Conservation (phyloP, 345 rosid genomes). For the Alliaria petiolata region DNA sequence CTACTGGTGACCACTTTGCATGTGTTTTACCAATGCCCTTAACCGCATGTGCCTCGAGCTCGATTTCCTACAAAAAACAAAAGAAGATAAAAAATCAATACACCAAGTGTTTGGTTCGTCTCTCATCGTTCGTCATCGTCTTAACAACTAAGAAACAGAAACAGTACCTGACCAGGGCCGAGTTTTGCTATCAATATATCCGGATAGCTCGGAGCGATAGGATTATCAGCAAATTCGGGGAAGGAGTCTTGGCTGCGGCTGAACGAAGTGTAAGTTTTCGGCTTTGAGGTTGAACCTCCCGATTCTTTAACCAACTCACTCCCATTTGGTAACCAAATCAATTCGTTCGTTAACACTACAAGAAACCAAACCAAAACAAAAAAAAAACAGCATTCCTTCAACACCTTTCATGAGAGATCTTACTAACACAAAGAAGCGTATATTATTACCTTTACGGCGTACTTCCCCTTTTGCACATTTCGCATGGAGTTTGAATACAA, state of each 20-base stretch:
- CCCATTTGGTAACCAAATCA: conserved; percentile 83
- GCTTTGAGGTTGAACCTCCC: conserved; percentile 43
- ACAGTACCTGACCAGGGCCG: conserved; percentile 76
- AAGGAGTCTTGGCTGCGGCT: conserved; percentile 55
- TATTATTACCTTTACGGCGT: conserved; percentile 35
- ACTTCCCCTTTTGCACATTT: conserved; percentile 42
- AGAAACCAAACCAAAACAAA: neutral
- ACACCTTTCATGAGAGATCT: neutral
- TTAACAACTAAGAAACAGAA: neutral
- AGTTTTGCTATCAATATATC: conserved; percentile 74
- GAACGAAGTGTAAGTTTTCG: conserved; percentile 73
- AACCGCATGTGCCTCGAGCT: conserved; percentile 91
- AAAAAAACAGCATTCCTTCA: neutral
- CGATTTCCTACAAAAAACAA: conserved; percentile 70
- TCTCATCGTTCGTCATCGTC: neutral
- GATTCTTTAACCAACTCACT: conserved; percentile 67
- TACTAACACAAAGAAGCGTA: neutral
- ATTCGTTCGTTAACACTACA: conserved; percentile 66
- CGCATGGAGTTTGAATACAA: conserved; percentile 88
- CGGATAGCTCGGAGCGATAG: conserved; percentile 41
- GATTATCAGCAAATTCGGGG: conserved; percentile 52
- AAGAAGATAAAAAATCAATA: neutral
- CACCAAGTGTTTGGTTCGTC: neutral
- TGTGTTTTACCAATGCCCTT: conserved; percentile 92
- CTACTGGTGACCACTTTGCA: conserved; percentile 98